Conservation (phyloP, 768 basidiomycete species). For the Paxillus rubicundulus region DNA sequence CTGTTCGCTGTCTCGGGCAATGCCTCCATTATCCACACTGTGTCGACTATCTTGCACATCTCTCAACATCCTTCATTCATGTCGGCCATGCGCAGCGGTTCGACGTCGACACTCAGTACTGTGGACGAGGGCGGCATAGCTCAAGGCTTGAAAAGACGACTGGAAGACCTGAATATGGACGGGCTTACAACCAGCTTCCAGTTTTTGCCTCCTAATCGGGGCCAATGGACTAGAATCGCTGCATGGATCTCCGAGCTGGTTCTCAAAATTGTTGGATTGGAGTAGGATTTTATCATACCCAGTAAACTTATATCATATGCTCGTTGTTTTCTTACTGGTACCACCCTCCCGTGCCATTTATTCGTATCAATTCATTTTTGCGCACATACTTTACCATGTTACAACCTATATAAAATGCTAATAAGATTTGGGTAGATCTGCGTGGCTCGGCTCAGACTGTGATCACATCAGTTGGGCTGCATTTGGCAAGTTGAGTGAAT, state of each 20-base stretch:
- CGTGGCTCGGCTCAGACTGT: no score
- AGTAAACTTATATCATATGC: no score
- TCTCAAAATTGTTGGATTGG: slow-evolving; percentile 45
- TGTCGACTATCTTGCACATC: slow-evolving; percentile 73
- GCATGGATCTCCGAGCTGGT: slow-evolving; percentile 72
- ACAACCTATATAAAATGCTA: slow-evolving; percentile 1
- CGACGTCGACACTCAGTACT: slow-evolving; percentile 63
- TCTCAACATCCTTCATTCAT: slow-evolving; percentile 52
- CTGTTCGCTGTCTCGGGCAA: slow-evolving; percentile 71
- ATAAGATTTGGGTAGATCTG: background rate
- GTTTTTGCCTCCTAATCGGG: slow-evolving; percentile 58
- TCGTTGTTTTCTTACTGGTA: background rate
- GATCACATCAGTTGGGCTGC: no score
- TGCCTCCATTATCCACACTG: slow-evolving; percentile 63
- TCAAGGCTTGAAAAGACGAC: slow-evolving; percentile 47
- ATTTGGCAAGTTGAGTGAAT: no score
- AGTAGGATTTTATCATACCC: slow-evolving; percentile 10
- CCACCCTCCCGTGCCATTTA: background rate
- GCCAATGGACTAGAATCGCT: slow-evolving; percentile 61
- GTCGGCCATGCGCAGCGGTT: slow-evolving; percentile 44
- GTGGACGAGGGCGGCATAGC: slow-evolving; percentile 49
- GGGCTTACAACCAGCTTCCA: slow-evolving; percentile 72
- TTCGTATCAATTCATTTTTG: background rate
- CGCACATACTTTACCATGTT: slow-evolving; percentile 11
- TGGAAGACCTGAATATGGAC: slow-evolving; percentile 72